These are phyloP conservation scores for Capsicum pubescens DNA, from an alignment of 257 asterid genomes.

Conservation along the genomic window DNA sequence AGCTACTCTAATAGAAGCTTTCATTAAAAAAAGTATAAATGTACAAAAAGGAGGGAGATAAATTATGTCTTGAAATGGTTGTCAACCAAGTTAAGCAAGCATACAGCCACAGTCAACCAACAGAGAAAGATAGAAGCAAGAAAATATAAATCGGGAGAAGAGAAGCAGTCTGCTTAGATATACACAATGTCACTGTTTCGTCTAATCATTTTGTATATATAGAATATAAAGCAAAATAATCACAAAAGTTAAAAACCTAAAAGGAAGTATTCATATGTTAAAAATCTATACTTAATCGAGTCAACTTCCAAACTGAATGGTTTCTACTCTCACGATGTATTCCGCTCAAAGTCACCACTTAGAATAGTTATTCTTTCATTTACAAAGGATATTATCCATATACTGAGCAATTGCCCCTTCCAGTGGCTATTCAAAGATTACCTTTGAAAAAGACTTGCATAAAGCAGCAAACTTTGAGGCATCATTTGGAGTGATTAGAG, in stretches of 20 bases:
- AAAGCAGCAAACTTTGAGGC: conserved; percentile 86
- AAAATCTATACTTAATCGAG: background rate
- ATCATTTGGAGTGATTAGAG: conserved; percentile 84
- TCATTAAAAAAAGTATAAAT: background rate
- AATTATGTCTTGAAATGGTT: background rate
- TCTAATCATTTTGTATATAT: conserved; percentile 16
- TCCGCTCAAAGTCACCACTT: background rate
- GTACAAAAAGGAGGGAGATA: background rate
- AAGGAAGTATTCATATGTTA: background rate
- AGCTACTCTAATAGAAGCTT: background rate
- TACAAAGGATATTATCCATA: background rate
- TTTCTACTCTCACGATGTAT: background rate
- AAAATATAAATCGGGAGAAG: background rate
- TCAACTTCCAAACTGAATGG: background rate
- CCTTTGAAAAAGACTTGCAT: conserved; percentile 91
- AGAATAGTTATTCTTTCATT: conserved; percentile 5
- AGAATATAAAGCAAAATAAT: background rate
- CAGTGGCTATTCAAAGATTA: conserved; percentile 35
- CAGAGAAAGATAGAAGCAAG: background rate
- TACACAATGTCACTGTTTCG: background rate
- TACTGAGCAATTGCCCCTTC: background rate
- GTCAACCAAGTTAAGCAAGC: conserved; percentile 10
- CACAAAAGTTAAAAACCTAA: background rate
- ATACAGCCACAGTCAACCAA: background rate
- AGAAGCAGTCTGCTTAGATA: background rate